Percentiles rank a stretch among this genome's conserved stretches.
Conservation (phyloP, 2,329 filamentous ascomycete species). For the Bipolaris gigantea region DNA sequence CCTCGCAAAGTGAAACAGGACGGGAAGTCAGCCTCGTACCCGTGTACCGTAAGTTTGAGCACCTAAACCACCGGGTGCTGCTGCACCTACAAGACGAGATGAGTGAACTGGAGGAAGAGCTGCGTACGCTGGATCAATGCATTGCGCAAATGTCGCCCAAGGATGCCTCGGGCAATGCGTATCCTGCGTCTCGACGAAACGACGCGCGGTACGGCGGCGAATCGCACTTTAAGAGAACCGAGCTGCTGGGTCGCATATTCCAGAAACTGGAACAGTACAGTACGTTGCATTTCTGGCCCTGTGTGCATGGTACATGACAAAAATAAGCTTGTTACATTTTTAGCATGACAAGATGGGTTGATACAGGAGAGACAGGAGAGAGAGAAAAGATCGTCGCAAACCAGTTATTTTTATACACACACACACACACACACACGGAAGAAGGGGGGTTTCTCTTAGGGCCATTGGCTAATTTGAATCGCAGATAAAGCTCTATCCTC, state of each 20-base stretch:
- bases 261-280: conserved; percentile 70
- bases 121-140: conserved; percentile 68
- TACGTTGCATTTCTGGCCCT: conserved; percentile 35
- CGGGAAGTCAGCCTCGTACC: conserved; percentile 49
- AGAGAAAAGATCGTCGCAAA: neutral
- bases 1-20: conserved; percentile 15
- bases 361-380: no score
- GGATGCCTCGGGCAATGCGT: conserved; percentile 30
- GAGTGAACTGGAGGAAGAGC: conserved; percentile 75
- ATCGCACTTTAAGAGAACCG: conserved; percentile 62
- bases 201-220: conserved; percentile 60
- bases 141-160: conserved; percentile 49
- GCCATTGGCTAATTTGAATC: conserved; percentile 17
- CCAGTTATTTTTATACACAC: no score
- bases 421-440: no score
- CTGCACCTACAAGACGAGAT: conserved; percentile 86
- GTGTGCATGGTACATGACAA: no score
- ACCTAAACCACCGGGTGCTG: conserved; percentile 78
- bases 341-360: no score
- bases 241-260: conserved; percentile 64
- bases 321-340: no score
- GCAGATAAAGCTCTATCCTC: conserved; percentile 58
- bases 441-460: neutral
- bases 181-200: conserved; percentile 62
- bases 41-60: conserved; percentile 81